Evolutionary conservation across 169 alveolate species (phyloP), one percentile per base, ranked within the genome.

Genomic region (Theileria annulata): DNA sequence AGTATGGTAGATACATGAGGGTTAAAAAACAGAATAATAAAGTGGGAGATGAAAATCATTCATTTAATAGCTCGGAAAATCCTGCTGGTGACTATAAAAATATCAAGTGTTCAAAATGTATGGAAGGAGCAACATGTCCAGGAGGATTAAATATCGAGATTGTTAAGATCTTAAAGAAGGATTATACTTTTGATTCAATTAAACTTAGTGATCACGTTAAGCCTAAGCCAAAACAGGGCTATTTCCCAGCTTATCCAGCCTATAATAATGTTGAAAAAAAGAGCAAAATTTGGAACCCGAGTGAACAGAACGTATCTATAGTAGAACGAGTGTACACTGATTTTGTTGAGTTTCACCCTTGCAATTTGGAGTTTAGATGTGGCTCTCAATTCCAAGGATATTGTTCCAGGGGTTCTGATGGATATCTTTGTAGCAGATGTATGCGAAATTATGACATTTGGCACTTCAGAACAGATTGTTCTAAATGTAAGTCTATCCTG

Each of bases 341-440:
- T 4, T 19, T 37, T 64, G 49, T 82, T 10, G 86, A 82, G 35
- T 77, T 77, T 69, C 90, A 84, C 70, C 80, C 87, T 10, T 84
- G 90, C 74, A 75, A 77, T 2, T 19, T 84, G 30, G 87, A 76
- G 42, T 76, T 70, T 31, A 59, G 59, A 35, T 84, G 90, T 28
- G 82, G 75, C 23, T 42, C 80, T 21, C 30, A n/a, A 25, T 60
- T 56, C 49, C 51, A 49, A 0, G 28, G 58, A 0, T 56, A 76
- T 49, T 91, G 95, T 64, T 71, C 56, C 19, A 66, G 58, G 28
- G 95, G 95, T n/a, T 85, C 93, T 21, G 85, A 66, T 30, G 95
- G 95, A 33, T 91, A 91, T 77, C 75, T 87, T 62, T 91, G 95
- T 66, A 77, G 71, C 73, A 75, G 72, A 28, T 91, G 95, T 59